A percentile compares a stretch with the other conserved stretches of the same genome.
These are phyloP conservation scores for Hortiboletus campestris DNA, from an alignment of 768 basidiomycete genomes.

Conservation along the genomic window DNA sequence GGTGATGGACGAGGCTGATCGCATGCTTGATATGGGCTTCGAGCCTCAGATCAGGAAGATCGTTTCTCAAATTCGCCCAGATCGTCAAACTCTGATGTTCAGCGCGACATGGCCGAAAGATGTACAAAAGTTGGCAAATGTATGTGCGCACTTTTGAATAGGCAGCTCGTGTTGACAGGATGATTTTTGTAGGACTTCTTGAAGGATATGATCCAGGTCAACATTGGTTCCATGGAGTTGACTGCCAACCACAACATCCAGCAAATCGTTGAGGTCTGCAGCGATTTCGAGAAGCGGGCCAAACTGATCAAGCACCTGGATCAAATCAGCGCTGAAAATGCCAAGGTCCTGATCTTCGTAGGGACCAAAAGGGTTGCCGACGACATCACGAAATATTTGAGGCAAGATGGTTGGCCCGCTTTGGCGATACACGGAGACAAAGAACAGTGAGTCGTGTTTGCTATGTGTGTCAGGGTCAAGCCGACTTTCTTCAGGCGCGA, in stretches of 20 bases:
- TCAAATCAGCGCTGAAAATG: constrained; percentile 93
- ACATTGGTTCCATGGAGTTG: constrained; percentile 97
- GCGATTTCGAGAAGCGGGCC: constrained; percentile 94
- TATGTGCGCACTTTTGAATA: constrained; percentile 30
- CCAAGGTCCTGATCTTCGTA: constrained; percentile 98
- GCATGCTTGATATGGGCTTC: constrained; percentile 99
- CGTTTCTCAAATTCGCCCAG: constrained; percentile 94
- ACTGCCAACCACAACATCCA: constrained; percentile 98
- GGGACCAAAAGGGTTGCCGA: constrained; percentile 97
- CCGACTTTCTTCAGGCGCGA: constrained; percentile 60
- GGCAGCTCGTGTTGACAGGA: background rate
- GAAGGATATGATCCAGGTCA: constrained; percentile 95
- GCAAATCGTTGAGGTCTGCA: constrained; percentile 95
- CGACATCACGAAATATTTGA: constrained; percentile 96
- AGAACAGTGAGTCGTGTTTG: constrained; percentile 69
- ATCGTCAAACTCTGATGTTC: constrained; percentile 99
- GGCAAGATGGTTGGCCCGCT: constrained; percentile 99
- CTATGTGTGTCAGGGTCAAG: background rate
- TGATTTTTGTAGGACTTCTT: constrained; percentile 73
- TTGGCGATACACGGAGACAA: constrained; percentile 99
- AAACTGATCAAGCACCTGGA: constrained; percentile 97
- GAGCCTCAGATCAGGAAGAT: constrained; percentile 99
- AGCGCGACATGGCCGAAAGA: constrained; percentile 99
- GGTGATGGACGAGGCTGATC: constrained; percentile 99
- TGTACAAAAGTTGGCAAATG: constrained; percentile 94